A percentile compares a stretch with the other conserved stretches of the same genome.
These are phyloP conservation scores for Phylloboletellus chloephorus DNA, from an alignment of 1,284 basidiomycete genomes.

Conservation along the genomic window DNA sequence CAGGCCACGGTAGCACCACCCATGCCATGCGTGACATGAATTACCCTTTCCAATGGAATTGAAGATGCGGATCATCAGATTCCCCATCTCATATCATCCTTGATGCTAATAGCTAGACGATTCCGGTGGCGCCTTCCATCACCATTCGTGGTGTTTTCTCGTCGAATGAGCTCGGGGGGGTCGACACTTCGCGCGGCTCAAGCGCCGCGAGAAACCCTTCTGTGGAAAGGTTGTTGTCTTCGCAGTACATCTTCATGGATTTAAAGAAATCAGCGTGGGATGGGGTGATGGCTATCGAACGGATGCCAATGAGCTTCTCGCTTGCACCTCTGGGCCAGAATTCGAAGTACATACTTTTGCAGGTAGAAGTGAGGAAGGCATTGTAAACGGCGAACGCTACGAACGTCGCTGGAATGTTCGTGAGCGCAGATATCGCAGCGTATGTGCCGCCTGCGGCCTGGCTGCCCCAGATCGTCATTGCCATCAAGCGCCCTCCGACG, in stretches of 20 bases:
- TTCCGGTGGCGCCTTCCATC: neutral
- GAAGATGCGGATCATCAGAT: neutral
- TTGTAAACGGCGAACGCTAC: conserved; percentile 50
- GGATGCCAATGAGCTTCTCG: conserved; percentile 13
- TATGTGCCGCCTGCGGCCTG: conserved; percentile 52
- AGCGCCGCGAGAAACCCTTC: conserved; percentile 20
- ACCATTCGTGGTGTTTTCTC: conserved; percentile 9
- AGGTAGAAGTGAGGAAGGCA: conserved; percentile 38
- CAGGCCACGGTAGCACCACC: neutral
- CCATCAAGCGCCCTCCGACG: conserved; percentile 55
- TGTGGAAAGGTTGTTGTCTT: conserved; percentile 25
- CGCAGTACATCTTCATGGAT: conserved; percentile 23
- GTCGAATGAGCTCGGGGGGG: conserved; percentile 14
- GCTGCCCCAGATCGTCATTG: conserved; percentile 53
- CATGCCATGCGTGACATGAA: neutral
- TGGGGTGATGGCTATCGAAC: conserved; percentile 22
- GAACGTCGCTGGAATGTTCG: conserved; percentile 59
- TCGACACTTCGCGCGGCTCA: conserved; percentile 1
- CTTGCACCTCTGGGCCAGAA: conserved; percentile 5
- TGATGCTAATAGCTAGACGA: conserved; percentile 16
- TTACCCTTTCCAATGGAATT: conserved; percentile 5
- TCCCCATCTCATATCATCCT: neutral
- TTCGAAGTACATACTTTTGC: conserved; percentile 23
- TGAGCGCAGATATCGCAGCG: conserved; percentile 58
- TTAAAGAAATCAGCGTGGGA: conserved; percentile 20